Evolutionary conservation across 1,284 basidiomycete species (phyloP), one percentile per base, ranked within the genome.

Genomic region (Irpex sp.): DNA sequence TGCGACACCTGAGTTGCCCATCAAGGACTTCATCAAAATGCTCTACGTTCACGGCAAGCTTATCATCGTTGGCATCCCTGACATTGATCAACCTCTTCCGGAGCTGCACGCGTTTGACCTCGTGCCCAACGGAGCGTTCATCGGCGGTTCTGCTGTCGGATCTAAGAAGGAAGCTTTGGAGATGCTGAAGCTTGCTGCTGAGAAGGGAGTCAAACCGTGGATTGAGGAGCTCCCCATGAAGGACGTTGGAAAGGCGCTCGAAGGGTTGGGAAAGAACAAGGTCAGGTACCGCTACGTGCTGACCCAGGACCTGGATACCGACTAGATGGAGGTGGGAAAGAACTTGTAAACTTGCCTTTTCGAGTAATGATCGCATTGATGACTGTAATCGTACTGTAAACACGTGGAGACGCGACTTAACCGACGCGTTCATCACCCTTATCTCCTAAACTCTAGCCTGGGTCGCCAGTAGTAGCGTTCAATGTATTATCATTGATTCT

Each of bases 81-180:
- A 83, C 66, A 46, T 58, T 3, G 64, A 70, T 64, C 76, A 80
- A 53, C 70, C 73, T 5, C 67, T 84, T 61, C 81, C 82, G 15
- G 70, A 68, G 1, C 49, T 78, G 7, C 72, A 72, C 53, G 69
- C 73, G 1, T 74, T 76, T 66, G 70, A 77, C 63, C 74, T 82
- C 26, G 75, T 74, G 6, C 56, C 81, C 26, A 77, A 76, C 65
- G 75, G 77, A 65, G 73, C 77, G 68, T 70, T 70, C 58, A 61
- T 76, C 53, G 79, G 79, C 31, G 81, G 78, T 19, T 78, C 75
- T 51, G 79, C 84, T 73, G 85, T 90, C 58, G 88, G 88, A 39
- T 85, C 78, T 73, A 88, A 86, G 77, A 79, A 80, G 65, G 88
- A 90, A 70, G 83, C 79, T 17, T 68, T 83, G 17, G 77, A 79